Base-by-base conservation (phyloP, 2,329 filamentous ascomycete species). In the Lecanicillium sp. region DNA sequence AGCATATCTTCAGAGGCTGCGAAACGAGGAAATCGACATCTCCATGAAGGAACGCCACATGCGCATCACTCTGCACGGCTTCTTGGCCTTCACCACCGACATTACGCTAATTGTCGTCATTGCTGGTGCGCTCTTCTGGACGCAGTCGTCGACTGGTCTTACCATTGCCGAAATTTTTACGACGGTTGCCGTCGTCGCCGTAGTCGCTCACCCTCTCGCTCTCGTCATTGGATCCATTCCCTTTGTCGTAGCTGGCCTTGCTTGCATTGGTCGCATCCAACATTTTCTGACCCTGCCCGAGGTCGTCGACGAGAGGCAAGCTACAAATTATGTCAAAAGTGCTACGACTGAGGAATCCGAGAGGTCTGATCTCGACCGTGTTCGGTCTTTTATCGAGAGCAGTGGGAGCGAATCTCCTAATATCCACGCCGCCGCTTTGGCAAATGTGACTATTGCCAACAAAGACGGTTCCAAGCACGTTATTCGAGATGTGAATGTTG, bases 221-320 rank as follows among this genome's bases (percentile, higher is more conserved):
- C 12, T 13, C 35, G 16, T 17, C 33, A 35, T 25, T 11, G 11
- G 22, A 7, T 25, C 22, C 11, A 25, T 25, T 25, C 22, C 22
- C 22, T 25, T 25, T 11, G 11, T 25, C 22, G 22, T 25, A 2
- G 25, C 8, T 13, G 33, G 33, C 3, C 27, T 40, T 29, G 33
- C 38, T n/a, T 40, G 32, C 15, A 12, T 40, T 8, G 5, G 7
- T 11, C 38, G 38, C 8, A 35, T 40, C n/a, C 38, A 40, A 20
- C n/a, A 35, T 1, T 40, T 29, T 14, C 38, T 40, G 4, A 35
- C 25, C 11, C 25, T 35, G 3, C 9, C 31, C 6, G 37, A 40
- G 22, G n/a, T 9, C 3, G 32, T 33, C 6, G 37, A 40, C 17
- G 9, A 13, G 16, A 31, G 37, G 4, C 22, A 25, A 11, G 22